These are phyloP conservation scores for Stagonosporopsis rhizophila DNA, from an alignment of 2,329 filamentous ascomycete genomes.

Conservation along the genomic window DNA sequence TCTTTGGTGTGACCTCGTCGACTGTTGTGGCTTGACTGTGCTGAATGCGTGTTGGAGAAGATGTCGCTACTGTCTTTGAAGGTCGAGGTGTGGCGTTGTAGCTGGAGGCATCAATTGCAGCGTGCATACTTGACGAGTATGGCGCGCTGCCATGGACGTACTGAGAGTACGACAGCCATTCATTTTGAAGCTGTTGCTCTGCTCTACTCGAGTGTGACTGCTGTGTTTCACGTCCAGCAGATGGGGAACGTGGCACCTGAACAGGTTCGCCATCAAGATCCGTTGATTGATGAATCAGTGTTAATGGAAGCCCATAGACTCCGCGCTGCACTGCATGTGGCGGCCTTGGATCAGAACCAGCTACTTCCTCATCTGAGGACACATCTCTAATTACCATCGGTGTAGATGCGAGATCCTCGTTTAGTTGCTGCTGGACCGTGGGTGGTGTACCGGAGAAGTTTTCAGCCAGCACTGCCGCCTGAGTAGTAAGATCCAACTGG, in stretches of 20 bases:
- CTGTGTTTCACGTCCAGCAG: constrained; percentile 30
- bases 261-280: constrained; percentile 32
- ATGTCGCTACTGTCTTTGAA: background rate
- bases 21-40: constrained; percentile 47
- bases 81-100: constrained; percentile 34
- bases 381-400: constrained; percentile 37
- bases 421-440: constrained; percentile 9
- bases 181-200: constrained; percentile 42
- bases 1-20: constrained; percentile 34
- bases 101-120: constrained; percentile 33
- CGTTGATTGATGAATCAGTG: constrained; percentile 13
- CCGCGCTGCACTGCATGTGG: constrained; percentile 8
- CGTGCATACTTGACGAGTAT: constrained; percentile 39
- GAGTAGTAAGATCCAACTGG: constrained; percentile 6
- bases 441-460: constrained; percentile 26
- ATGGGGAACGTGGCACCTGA: constrained; percentile 34
- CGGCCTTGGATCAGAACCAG: constrained; percentile 9
- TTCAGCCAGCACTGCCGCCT: constrained; percentile 1
- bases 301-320: constrained; percentile 4
- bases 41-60: constrained; percentile 1
- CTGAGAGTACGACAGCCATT: constrained; percentile 45
- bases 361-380: constrained; percentile 28
- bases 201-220: constrained; percentile 43
- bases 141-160: constrained; percentile 27
- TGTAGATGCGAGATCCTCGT: constrained; percentile 32